Percentiles rank a stretch among this genome's conserved stretches.
phyloP scores from a whole-genome alignment of 164 flowering plant species.

The Liquidambar formosana region DNA sequence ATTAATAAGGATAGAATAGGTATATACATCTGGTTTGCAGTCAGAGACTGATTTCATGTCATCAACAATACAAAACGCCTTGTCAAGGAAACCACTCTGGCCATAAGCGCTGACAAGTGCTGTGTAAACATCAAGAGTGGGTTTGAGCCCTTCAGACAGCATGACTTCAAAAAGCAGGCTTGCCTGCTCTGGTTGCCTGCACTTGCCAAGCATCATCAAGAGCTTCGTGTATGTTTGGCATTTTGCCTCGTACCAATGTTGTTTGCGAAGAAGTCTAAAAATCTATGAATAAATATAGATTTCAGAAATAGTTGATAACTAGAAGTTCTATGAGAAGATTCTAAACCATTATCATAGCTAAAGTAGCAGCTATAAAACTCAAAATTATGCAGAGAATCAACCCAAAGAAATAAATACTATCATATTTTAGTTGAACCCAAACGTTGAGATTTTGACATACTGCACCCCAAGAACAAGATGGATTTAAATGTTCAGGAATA shows the following conservation, averaged over 20 bases:
- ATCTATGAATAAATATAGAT: constrained; percentile 37
- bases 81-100: constrained; percentile 57
- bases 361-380: not conserved
- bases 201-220: constrained; percentile 82
- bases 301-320: not conserved
- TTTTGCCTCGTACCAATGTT: constrained; percentile 84
- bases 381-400: not conserved
- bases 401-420: no score
- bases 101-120: constrained; percentile 83
- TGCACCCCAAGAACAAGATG: no score
- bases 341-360: not conserved
- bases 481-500: no score
- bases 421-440: no score
- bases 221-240: constrained; percentile 79
- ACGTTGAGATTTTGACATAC: no score
- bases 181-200: constrained; percentile 68
- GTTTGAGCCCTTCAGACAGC: constrained; percentile 66
- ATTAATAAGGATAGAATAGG: constrained; percentile 66
- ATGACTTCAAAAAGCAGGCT: constrained; percentile 65
- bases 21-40: constrained; percentile 78
- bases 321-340: not conserved
- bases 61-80: constrained; percentile 55
- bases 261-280: constrained; percentile 77
- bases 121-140: constrained; percentile 80
- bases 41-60: constrained; percentile 71